phyloP scores from a whole-genome alignment of 2,329 filamentous ascomycete genomes.

The Xylariaceae sp. region DNA sequence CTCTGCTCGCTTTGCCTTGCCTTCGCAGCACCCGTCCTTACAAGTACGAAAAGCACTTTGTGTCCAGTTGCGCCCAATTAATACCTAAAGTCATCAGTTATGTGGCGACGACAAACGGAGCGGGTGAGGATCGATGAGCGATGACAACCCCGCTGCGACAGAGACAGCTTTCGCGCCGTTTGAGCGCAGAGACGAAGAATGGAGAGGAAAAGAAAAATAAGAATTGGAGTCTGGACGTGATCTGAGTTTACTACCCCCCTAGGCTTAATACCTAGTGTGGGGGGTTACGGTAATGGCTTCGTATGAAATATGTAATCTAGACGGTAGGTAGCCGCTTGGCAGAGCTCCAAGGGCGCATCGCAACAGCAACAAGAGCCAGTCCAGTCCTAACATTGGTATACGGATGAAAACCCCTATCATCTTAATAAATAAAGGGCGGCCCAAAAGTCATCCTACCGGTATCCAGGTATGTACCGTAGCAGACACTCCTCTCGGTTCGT shows the following conservation, averaged over 20 bases:
- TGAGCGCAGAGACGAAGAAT: slow-evolving; percentile 20
- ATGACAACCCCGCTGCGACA: slow-evolving; percentile 2
- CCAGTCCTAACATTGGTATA: slow-evolving; percentile 1
- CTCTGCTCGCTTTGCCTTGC: slow-evolving; percentile 1
- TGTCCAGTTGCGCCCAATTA: slow-evolving; percentile 19
- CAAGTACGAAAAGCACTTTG: slow-evolving; percentile 10
- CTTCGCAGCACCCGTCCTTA: slow-evolving; percentile 21
- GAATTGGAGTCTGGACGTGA: background rate
- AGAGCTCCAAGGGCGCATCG: slow-evolving; percentile 23
- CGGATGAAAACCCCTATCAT: slow-evolving; percentile 2
- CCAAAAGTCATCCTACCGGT: slow-evolving; percentile 1
- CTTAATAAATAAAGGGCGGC: slow-evolving; percentile 1
- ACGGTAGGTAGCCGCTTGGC: slow-evolving; percentile 25
- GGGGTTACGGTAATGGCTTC: background rate
- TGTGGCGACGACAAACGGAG: slow-evolving; percentile 3
- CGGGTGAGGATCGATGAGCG: background rate
- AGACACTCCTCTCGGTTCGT: background rate
- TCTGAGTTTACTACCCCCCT: background rate
- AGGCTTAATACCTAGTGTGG: background rate
- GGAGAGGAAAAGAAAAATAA: slow-evolving; percentile 22
- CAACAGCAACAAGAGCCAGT: slow-evolving; percentile 14
- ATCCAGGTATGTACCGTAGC: background rate
- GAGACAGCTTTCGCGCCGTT: slow-evolving; percentile 4
- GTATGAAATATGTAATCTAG: slow-evolving; percentile 3
- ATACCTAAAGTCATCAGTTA: slow-evolving; percentile 3